Percentiles rank a stretch among this genome's conserved stretches.
These are phyloP conservation scores for Dactylonectria macrodidyma DNA, from an alignment of 2,329 filamentous ascomycete genomes.

Conservation along the genomic window DNA sequence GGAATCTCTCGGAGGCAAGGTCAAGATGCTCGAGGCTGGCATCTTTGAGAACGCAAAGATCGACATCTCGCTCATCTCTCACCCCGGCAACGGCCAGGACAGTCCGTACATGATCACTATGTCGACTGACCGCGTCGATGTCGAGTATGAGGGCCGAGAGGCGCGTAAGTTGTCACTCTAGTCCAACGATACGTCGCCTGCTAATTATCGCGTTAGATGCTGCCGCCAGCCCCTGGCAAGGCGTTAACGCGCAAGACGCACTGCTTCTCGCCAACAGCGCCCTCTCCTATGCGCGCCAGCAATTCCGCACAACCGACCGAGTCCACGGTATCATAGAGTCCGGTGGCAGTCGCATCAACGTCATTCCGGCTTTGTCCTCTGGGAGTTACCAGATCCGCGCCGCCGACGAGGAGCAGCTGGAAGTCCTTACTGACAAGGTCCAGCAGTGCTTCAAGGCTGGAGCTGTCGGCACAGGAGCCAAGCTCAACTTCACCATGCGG, in stretches of 20 bases:
- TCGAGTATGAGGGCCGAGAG: slow-evolving; percentile 34
- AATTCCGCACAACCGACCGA: slow-evolving; percentile 36
- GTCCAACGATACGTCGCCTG: too few species aligned
- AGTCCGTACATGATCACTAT: slow-evolving; percentile 36
- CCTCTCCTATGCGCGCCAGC: slow-evolving; percentile 37
- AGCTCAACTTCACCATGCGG: slow-evolving; percentile 54
- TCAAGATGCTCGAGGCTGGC: slow-evolving; percentile 40
- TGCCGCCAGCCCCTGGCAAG: slow-evolving; percentile 36
- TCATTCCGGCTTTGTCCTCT: slow-evolving; percentile 63
- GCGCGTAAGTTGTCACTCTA: not conserved
- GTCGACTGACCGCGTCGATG: slow-evolving; percentile 38
- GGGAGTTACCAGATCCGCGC: slow-evolving; percentile 72
- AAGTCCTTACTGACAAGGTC: slow-evolving; percentile 42
- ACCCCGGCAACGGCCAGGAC: slow-evolving; percentile 34
- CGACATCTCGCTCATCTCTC: slow-evolving; percentile 42
- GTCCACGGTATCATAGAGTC: slow-evolving; percentile 41
- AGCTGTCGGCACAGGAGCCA: slow-evolving; percentile 49
- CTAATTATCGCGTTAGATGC: slow-evolving; percentile 16
- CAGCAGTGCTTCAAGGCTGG: slow-evolving; percentile 48
- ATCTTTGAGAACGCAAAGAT: slow-evolving; percentile 40
- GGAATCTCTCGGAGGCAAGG: slow-evolving; percentile 36
- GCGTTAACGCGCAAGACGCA: slow-evolving; percentile 43
- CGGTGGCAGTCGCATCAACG: slow-evolving; percentile 39
- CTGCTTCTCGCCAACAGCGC: slow-evolving; percentile 40
- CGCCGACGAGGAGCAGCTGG: slow-evolving; percentile 52